phyloP scores from a whole-genome alignment of 108 stramenopile species.

The Asterionellopsis glacialis region DNA sequence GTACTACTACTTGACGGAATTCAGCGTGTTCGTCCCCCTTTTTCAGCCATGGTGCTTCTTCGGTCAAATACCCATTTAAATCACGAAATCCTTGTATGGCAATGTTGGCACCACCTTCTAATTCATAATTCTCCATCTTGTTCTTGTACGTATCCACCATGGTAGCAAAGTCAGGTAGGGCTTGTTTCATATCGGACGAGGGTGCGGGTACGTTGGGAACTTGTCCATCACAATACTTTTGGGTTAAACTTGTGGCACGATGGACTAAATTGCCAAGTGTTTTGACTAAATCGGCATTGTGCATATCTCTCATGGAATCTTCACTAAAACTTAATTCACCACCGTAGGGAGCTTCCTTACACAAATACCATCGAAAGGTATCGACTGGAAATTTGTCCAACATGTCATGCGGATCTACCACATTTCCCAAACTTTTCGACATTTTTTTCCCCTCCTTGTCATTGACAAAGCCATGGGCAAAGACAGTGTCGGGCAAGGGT shows the following conservation, averaged over 20 bases:
- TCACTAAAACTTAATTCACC: constrained; percentile 88
- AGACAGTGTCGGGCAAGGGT: constrained; percentile 89
- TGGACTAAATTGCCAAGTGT: constrained; percentile 95
- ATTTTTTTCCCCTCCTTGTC: constrained; percentile 98
- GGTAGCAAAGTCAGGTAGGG: constrained; percentile 44
- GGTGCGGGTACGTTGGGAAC: constrained; percentile 66
- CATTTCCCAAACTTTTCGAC: constrained; percentile 98
- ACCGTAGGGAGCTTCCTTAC: constrained; percentile 92
- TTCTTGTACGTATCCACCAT: constrained; percentile 44
- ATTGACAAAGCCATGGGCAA: constrained; percentile 97
- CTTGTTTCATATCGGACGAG: background rate
- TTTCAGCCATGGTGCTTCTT: constrained; percentile 94
- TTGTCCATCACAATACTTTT: constrained; percentile 83
- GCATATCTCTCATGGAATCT: constrained; percentile 81
- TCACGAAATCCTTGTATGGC: constrained; percentile 83
- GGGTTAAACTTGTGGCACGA: constrained; percentile 88
- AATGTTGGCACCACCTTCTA: constrained; percentile 70
- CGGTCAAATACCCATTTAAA: constrained; percentile 92
- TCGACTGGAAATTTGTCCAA: constrained; percentile 87
- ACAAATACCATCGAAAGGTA: constrained; percentile 90
- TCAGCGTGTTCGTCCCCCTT: constrained; percentile 84
- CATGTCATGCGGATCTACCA: constrained; percentile 95
- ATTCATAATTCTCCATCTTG: constrained; percentile 77
- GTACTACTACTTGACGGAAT: constrained; percentile 75
- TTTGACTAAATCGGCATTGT: constrained; percentile 96